Evolutionary conservation across 2,329 filamentous ascomycete species (phyloP), one percentile per base, ranked within the genome.

Genomic region (Penicillium sp.): DNA sequence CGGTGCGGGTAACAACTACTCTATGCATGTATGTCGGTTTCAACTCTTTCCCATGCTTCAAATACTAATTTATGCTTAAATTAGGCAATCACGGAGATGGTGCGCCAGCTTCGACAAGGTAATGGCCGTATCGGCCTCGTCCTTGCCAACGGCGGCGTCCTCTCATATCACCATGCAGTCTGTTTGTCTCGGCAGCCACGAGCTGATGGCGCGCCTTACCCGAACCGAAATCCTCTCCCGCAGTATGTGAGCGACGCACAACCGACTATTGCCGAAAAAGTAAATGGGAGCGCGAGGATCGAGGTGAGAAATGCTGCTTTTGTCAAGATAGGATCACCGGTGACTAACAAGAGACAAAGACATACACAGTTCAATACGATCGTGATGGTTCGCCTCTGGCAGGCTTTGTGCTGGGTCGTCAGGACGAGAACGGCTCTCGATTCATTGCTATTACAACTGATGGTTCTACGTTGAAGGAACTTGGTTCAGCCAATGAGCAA

Each of bases 1-100:
- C 0, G 88, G 88, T 0, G 88, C 88, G 6, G 88, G 88, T 0
- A 90, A 90, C 64, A 90, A 90, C 57, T 90, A 90, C 61, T 88
- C 85, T 0, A 86, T 89, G 82, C 87, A 90, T 75, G 86, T 84
- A 73, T 16, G 52, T 33, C 4, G 45, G 3, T 3, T 37, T n/a
- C 13, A 33, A 52, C 25, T 16, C 3, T 14, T 19, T 35, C n/a
- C 26, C 2, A 46, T 8, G 26, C 46, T 49, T 11, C 45, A 6
- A 35, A 30, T 13, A 14, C 16, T 56, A 13, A 26, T 46, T 58
- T 33, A 52, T 19, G 14, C 13, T 30, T 30, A 3, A 48, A 13
- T 14, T 33, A 78, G 78, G 84, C 78, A 13, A 80, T 87, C 30
- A 84, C 81, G 10, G 83, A 83, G 68, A 85, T 87, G 80, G 76